Evolutionary conservation across 202 grass and related monocot species (phyloP).

Genomic region (Zizania palustris): DNA sequence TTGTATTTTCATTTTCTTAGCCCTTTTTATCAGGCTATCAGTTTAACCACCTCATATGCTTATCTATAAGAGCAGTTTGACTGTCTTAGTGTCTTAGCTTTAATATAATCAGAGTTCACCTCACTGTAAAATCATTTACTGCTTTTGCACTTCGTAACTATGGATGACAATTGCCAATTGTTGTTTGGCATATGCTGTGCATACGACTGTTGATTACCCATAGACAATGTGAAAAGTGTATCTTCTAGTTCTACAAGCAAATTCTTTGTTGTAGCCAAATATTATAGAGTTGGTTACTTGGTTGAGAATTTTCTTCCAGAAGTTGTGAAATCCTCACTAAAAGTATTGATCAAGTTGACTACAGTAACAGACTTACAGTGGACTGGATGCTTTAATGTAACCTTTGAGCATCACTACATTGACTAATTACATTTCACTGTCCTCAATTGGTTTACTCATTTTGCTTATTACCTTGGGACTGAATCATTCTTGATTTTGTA

Average conservation of each 20-base stretch:
- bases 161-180: conserved; percentile 4
- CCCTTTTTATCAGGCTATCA: neutral
- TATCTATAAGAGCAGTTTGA: neutral
- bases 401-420: neutral
- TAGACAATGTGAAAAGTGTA: conserved; percentile 15
- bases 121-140: neutral
- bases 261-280: conserved; percentile 15
- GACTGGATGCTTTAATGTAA: neutral
- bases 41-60: conserved; percentile 1
- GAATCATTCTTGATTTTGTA: neutral
- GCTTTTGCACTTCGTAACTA: conserved; percentile 7
- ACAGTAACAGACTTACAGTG: neutral
- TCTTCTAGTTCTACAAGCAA: conserved; percentile 6
- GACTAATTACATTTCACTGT: neutral
- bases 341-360: conserved; percentile 6
- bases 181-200: conserved; percentile 7
- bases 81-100: neutral
- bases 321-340: neutral
- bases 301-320: conserved; percentile 3
- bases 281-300: neutral
- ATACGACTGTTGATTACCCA: neutral
- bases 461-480: neutral
- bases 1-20: conserved; percentile 1
- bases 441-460: neutral
- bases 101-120: neutral